These are phyloP conservation scores for Rhododendron simsii DNA, from an alignment of 148 eudicot genomes.

Conservation along the genomic window DNA sequence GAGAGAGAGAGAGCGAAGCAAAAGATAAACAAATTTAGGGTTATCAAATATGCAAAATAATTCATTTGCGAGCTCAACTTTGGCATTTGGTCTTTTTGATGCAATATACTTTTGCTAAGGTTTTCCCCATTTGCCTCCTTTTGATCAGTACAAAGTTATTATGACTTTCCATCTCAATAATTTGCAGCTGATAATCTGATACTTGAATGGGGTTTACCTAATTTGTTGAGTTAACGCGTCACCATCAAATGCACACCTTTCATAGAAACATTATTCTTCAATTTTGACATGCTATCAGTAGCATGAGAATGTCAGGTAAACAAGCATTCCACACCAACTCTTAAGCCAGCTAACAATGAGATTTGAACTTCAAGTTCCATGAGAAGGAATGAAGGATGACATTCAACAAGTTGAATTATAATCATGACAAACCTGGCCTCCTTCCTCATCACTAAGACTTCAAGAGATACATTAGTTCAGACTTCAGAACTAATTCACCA, in stretches of 20 bases:
- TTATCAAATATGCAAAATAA: background rate
- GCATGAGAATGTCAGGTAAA: background rate
- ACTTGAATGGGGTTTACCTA: background rate
- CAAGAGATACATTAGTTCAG: background rate
- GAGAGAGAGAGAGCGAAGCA: background rate
- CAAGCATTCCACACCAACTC: background rate
- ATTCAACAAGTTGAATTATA: background rate
- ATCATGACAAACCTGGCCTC: background rate
- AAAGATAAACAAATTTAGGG: background rate
- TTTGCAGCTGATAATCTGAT: background rate
- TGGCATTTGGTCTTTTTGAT: background rate
- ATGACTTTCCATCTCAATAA: background rate
- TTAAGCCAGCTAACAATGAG: background rate
- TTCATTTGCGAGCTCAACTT: background rate
- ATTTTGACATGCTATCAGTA: background rate
- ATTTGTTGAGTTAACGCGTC: background rate
- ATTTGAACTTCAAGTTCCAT: background rate
- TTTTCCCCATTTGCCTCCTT: background rate
- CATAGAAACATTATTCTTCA: background rate
- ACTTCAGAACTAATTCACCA: background rate
- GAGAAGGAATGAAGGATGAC: background rate
- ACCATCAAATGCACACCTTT: background rate
- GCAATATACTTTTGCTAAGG: background rate
- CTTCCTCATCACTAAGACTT: background rate
- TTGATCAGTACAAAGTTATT: background rate